phyloP scores from a whole-genome alignment of 192 early-diverging fungal species.

The Linnemannia elongata region DNA sequence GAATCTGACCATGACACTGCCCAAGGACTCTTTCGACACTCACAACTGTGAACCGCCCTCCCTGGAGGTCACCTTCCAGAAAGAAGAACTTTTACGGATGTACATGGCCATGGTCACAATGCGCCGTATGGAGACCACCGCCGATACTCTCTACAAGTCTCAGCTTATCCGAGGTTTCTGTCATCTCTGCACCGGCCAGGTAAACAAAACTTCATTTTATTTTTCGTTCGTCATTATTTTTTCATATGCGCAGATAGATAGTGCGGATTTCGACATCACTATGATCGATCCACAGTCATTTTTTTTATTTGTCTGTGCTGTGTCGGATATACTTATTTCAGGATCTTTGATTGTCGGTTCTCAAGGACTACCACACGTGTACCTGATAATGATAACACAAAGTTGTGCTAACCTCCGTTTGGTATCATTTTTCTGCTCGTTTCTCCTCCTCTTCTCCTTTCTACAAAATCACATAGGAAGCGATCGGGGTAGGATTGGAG shows the following conservation, averaged over 20 bases:
- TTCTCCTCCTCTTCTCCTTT: neutral
- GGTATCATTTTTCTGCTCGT: neutral
- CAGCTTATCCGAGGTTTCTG: constrained; percentile 97
- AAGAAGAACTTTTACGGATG: constrained; percentile 79
- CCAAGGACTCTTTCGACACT: constrained; percentile 77
- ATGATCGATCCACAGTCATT: constrained; percentile 4
- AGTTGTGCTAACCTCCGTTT: neutral
- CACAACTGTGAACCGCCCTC: constrained; percentile 84
- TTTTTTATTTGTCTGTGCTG: too few relatives aligned
- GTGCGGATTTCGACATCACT: neutral
- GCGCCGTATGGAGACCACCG: constrained; percentile 91
- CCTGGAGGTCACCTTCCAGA: constrained; percentile 70
- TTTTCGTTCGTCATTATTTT: neutral
- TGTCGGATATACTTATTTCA: too few relatives aligned
- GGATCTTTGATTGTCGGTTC: too few relatives aligned
- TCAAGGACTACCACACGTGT: neutral
- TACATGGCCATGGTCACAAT: constrained; percentile 91
- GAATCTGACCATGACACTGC: constrained; percentile 68
- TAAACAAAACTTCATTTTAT: constrained; percentile 36
- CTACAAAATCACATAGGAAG: constrained; percentile 65
- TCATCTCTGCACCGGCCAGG: constrained; percentile 96
- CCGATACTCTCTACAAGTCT: constrained; percentile 93
- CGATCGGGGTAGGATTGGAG: constrained; percentile 92
- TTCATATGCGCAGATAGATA: neutral
- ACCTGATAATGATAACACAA: neutral